Evolutionary conservation across 2,329 filamentous ascomycete genomes (phyloP), one percentile per base, ranked within the genome.

Genomic region (Nothomitra cinnamomea): DNA sequence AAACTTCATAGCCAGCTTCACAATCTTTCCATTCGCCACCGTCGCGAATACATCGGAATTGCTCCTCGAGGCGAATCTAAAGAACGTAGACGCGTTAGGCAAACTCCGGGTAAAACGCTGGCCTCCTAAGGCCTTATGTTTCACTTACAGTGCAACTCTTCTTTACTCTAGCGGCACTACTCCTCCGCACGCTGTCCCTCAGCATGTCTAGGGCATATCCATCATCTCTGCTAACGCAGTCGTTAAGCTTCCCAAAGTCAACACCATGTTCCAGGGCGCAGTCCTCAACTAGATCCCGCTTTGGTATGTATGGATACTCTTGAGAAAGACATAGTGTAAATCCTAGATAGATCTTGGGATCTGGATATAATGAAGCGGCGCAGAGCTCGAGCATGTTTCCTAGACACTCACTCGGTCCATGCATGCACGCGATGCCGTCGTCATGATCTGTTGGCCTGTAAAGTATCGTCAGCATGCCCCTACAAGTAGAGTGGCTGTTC

Each of bases 381-480:
- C 92, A 98, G 51, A 98, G 83, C 66, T 95, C 84, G 67, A 98
- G 74, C 65, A 95, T 94, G 69, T 98, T 88, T 57, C 92, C 92
- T 62, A 96, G 79, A 66, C 86, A 98, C 70, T 98, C 92, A 42
- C 75, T 76, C 3, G 88, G 85, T 6, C 92, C 92, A 66, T 98
- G 92, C 70, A 75, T 90, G 72, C 92, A 98, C 35, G 79, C 73
- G 56, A 96, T 82, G 53, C 87, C 89, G 61, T 89, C 86, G 61
- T 92, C 83, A 57, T 82, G 74, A 51, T 85, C 81, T 47, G 72
- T 69, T 69, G 82, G 61, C 68, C 84, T 76, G 28, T 10, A 50
- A 19, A 2, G 49, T 28, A 32, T 49, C 13, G 13, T 49, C 6
- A 49, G 25, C 21, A 17, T 32, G 25, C 45, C 12, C 10, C 7